Conservation (phyloP, 192 early-diverging fungal genomes). For the Rhizophagus sp. region DNA sequence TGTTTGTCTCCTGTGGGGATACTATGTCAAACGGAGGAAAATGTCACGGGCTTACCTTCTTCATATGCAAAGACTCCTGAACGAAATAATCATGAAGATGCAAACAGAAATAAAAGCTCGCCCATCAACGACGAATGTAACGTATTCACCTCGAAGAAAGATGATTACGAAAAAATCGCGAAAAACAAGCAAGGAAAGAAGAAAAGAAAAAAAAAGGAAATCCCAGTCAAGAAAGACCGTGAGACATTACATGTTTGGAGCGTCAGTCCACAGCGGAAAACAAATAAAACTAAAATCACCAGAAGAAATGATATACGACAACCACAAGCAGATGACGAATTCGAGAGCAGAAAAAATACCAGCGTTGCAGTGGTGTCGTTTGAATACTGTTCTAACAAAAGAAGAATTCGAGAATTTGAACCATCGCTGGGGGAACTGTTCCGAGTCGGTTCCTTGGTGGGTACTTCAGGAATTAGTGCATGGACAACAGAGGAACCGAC, state of each 20-base stretch:
- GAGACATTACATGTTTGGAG: no score
- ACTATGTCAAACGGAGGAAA: no score
- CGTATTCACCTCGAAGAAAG: conserved; percentile 8
- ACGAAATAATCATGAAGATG: no score
- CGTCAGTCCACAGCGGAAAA: neutral
- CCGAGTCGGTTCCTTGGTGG: neutral
- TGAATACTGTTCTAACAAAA: neutral
- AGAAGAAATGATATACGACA: conserved; percentile 7
- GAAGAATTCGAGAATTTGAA: neutral
- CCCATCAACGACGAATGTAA: neutral
- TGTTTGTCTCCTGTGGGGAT: no score
- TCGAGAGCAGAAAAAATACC: conserved; percentile 15
- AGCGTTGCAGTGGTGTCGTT: conserved; percentile 8
- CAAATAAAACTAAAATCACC: no score
- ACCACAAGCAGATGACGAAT: neutral
- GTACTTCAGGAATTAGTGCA: neutral
- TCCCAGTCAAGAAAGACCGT: neutral
- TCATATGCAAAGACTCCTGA: no score
- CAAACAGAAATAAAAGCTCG: no score
- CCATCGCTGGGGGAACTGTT: neutral
- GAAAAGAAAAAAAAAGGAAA: neutral
- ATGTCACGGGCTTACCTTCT: no score
- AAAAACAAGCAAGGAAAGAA: conserved; percentile 1
- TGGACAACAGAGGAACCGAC: neutral
- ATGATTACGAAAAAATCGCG: neutral